Evolutionary conservation across 2,329 filamentous ascomycete genomes (phyloP).

Genomic region (Fusarium acutatum): DNA sequence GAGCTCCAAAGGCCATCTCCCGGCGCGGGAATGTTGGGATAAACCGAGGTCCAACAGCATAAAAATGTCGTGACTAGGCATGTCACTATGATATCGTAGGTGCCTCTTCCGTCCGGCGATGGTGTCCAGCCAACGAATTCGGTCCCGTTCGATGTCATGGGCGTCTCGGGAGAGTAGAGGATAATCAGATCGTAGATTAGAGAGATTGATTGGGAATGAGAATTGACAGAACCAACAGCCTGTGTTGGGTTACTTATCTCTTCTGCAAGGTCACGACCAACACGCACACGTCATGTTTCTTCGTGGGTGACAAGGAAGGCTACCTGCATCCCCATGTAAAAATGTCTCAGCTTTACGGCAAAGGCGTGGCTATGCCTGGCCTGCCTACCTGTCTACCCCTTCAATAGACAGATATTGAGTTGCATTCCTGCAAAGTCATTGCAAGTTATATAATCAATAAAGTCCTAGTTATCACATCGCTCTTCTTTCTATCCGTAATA

Average conservation of each 20-base stretch:
- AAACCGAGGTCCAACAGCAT: slow-evolving; percentile 21
- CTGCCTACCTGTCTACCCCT: neutral
- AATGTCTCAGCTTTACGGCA: neutral
- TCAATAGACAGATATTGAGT: neutral
- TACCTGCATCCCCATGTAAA: neutral
- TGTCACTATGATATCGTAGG: slow-evolving; percentile 17
- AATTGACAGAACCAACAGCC: neutral
- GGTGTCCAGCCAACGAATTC: slow-evolving; percentile 11
- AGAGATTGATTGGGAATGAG: neutral
- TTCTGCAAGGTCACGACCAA: neutral
- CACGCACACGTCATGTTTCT: neutral
- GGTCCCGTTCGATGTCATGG: neutral
- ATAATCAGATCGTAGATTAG: neutral
- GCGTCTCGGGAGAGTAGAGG: neutral
- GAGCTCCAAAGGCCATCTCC: neutral
- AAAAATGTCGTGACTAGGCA: slow-evolving; percentile 13
- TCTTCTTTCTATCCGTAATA: neutral
- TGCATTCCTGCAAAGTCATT: too few species aligned
- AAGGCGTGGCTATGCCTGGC: neutral
- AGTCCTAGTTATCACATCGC: fast-evolving
- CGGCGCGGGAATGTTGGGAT: slow-evolving; percentile 4
- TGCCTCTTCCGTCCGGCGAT: slow-evolving; percentile 15
- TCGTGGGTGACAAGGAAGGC: neutral
- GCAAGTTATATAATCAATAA: neutral
- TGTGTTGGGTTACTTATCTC: neutral